Percentiles rank a stretch among this genome's conserved stretches.
These are phyloP conservation scores for Saprolegnia diclina DNA, from an alignment of 352 stramenopile species.

Conservation along the genomic window DNA sequence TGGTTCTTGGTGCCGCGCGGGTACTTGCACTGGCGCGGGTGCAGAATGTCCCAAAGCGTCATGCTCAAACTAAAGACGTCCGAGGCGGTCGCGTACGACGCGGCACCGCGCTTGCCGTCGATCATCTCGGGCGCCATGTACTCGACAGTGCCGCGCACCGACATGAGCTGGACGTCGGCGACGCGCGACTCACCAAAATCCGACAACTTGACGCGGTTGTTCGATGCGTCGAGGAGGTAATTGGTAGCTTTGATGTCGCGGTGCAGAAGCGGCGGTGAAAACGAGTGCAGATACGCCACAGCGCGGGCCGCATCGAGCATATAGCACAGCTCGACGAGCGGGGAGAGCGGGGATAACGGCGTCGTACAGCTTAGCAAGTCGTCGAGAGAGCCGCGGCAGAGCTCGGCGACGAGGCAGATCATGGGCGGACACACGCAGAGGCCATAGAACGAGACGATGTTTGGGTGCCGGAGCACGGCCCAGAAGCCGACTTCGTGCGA, in stretches of 20 bases:
- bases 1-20: conserved; percentile 38
- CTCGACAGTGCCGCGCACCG: conserved; percentile 61
- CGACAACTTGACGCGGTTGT: conserved; percentile 44
- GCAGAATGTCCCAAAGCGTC: conserved; percentile 72
- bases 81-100: conserved; percentile 52
- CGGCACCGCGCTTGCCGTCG: conserved; percentile 46
- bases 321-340: conserved; percentile 36
- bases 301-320: conserved; percentile 46
- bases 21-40: conserved; percentile 48
- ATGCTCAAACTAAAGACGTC: conserved; percentile 72
- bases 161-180: conserved; percentile 39
- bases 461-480: conserved; percentile 60
- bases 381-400: conserved; percentile 45
- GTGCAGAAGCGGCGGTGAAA: conserved; percentile 42
- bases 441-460: conserved; percentile 74
- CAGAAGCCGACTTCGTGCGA: conserved; percentile 74
- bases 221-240: conserved; percentile 40
- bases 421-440: conserved; percentile 75
- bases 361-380: conserved; percentile 27
- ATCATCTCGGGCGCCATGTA: conserved; percentile 83
- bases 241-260: conserved; percentile 44
- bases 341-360: conserved; percentile 33
- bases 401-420: conserved; percentile 62
- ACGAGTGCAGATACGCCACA: conserved; percentile 47
- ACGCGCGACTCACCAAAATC: conserved; percentile 47